Percentiles rank a stretch among this genome's conserved stretches.
Evolutionary conservation across 2,329 filamentous ascomycete species (phyloP).

Genomic region (Metarhizium guizhouense): DNA sequence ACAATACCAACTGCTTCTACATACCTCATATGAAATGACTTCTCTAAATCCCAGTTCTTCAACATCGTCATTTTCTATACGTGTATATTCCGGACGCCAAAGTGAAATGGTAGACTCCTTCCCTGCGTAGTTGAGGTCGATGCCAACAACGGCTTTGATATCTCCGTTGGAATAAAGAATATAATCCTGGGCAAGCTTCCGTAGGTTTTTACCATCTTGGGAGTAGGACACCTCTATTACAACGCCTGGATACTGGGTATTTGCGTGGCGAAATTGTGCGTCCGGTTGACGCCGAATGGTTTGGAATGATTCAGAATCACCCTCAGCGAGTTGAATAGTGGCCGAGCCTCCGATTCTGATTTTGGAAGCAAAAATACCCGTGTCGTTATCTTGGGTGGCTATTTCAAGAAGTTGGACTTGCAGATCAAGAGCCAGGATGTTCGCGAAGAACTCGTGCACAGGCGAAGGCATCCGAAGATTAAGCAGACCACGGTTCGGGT

Average conservation of each 20-base stretch:
- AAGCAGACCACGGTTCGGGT: not conserved
- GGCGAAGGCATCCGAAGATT: not conserved
- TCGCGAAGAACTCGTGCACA: not conserved
- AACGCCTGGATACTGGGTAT: not conserved
- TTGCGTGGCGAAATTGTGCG: not conserved
- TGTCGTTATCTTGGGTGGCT: not conserved
- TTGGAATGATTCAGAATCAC: not conserved
- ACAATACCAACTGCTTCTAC: not conserved
- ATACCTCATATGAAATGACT: not conserved
- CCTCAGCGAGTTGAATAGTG: not conserved
- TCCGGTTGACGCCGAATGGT: not conserved
- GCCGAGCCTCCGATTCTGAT: not conserved
- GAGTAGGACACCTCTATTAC: not conserved
- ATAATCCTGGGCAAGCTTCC: slow-evolving; percentile 11
- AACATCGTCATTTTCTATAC: not conserved
- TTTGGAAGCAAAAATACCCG: not conserved
- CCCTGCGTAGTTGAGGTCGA: slow-evolving; percentile 6
- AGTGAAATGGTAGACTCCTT: not conserved
- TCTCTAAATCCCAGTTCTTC: not conserved
- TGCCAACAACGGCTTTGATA: slow-evolving; percentile 11
- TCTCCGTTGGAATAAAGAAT: slow-evolving; percentile 11
- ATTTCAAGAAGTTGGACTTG: not conserved
- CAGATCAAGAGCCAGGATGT: not conserved
- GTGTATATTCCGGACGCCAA: not conserved
- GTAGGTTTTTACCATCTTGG: slow-evolving; percentile 10